A percentile compares a stretch with the other conserved stretches of the same genome.
Evolutionary conservation across 768 basidiomycete genomes (phyloP).

Genomic region (Lactifluus pinguis): DNA sequence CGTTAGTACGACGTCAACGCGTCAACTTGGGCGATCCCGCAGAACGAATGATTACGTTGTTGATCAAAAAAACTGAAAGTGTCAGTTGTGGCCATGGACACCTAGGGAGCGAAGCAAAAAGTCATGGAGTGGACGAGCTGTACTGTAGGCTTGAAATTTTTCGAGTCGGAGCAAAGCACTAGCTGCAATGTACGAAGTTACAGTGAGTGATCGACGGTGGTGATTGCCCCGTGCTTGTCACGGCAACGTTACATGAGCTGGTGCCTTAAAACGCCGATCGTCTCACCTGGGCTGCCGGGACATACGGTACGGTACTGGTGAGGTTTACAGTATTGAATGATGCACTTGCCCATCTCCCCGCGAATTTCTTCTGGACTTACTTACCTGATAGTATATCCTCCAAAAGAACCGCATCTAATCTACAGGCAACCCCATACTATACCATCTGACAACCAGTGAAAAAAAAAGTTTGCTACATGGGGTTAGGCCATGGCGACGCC

Average conservation of each 20-base stretch:
- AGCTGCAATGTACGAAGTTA: too few relatives aligned
- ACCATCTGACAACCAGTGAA: not conserved
- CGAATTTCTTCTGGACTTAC: not conserved
- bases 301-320: too few relatives aligned
- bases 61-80: not conserved
- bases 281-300: too few relatives aligned
- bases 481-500: not conserved
- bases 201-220: too few relatives aligned
- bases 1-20: not conserved
- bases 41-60: not conserved
- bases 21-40: not conserved
- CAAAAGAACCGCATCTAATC: not conserved
- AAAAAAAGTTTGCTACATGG: not conserved
- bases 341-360: not conserved
- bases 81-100: not conserved
- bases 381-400: not conserved
- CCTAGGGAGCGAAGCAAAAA: not conserved
- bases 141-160: too few relatives aligned
- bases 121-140: too few relatives aligned
- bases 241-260: too few relatives aligned
- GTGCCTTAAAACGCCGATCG: too few relatives aligned
- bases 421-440: not conserved
- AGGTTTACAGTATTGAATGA: too few relatives aligned
- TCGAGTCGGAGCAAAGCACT: too few relatives aligned
- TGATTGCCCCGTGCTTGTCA: too few relatives aligned